Base-by-base conservation (phyloP, 2,329 filamentous ascomycete species). In the Penicillium sp. region DNA sequence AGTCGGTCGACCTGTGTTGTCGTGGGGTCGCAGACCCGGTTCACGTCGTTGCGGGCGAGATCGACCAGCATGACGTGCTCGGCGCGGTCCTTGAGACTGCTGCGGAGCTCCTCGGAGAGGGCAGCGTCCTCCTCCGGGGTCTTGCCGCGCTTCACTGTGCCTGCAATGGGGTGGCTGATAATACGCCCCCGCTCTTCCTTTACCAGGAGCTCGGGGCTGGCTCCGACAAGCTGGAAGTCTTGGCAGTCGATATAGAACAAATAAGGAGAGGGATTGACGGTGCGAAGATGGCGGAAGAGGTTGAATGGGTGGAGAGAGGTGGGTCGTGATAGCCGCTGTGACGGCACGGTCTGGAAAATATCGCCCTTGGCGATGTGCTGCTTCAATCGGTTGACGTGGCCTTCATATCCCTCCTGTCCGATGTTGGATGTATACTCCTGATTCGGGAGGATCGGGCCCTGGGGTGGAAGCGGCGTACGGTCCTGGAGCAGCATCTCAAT, bases 1-100 rank as follows among this genome's bases (percentile, higher is more conserved):
- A 97, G 79, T 51, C 91, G 85, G 79, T 99, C 94, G 26, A 97
- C 94, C 59, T 90, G 86, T 31, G 93, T 96, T 29, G 90, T 90
- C 37, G 88, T 80, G 18, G 94, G 94, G 76, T 97, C 92, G 74
- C 91, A 96, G 22, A 99, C 90, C 47, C 94, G 88, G 78, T 97
- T 97, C 65, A 99, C 86, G 74, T 99, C 94, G 80, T 99, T 97
- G 56, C 94, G 86, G 13, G 94, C 94, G 54, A 97, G 81, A 73
- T 99, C 93, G 45, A 97, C 94, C 65, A 99, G 80, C 94, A 99
- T 99, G 69, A 97, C 92, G 79, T 97, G 92, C 78, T 96, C 90
- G 49, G 90, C 90, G 51, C 90, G 86, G 78, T 99, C 94, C 76
- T 99, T 97, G 64, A 96, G 81, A 53, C 88, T 95, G 67, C 79